These are phyloP conservation scores for Phanerodontia chrysosporium DNA, from an alignment of 768 basidiomycete species.

Conservation along the genomic window DNA sequence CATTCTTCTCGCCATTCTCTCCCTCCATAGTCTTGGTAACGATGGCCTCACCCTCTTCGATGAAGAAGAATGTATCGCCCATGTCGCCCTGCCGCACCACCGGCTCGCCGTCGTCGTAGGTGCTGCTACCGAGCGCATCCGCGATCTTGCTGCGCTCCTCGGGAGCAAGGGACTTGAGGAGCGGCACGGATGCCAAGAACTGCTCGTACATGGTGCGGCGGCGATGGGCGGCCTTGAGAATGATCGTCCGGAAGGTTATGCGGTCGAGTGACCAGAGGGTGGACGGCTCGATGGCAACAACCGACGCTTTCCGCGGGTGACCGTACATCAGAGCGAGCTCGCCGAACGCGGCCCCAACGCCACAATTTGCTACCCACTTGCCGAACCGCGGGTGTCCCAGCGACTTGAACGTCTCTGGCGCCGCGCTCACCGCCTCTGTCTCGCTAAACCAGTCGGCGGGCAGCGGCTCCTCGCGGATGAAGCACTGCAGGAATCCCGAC, in stretches of 20 bases:
- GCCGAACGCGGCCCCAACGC: constrained; percentile 84
- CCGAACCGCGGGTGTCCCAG: constrained; percentile 70
- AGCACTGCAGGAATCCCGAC: constrained; percentile 80
- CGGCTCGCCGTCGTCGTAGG: constrained; percentile 78
- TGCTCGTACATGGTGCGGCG: constrained; percentile 95
- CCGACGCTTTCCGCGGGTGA: constrained; percentile 92
- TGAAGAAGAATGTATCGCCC: constrained; percentile 96
- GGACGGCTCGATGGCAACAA: constrained; percentile 75
- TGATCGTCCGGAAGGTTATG: constrained; percentile 96
- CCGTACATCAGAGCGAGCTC: constrained; percentile 99
- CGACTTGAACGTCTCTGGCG: constrained; percentile 54
- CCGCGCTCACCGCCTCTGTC: constrained; percentile 35
- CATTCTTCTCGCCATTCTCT: constrained; percentile 54
- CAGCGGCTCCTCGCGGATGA: constrained; percentile 63
- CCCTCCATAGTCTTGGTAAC: constrained; percentile 71
- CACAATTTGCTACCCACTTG: constrained; percentile 80
- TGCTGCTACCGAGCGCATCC: constrained; percentile 83
- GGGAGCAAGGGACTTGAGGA: constrained; percentile 80
- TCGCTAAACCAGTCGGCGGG: constrained; percentile 49
- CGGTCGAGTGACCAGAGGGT: constrained; percentile 96
- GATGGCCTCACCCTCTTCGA: constrained; percentile 89
- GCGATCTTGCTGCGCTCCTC: constrained; percentile 96
- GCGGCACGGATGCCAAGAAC: constrained; percentile 86
- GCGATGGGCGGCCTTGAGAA: constrained; percentile 87
- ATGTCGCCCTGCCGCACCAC: constrained; percentile 92